Evolutionary conservation across 129 eudicot species (phyloP), one percentile per base, ranked within the genome.

Genomic region (Mikania micrantha): DNA sequence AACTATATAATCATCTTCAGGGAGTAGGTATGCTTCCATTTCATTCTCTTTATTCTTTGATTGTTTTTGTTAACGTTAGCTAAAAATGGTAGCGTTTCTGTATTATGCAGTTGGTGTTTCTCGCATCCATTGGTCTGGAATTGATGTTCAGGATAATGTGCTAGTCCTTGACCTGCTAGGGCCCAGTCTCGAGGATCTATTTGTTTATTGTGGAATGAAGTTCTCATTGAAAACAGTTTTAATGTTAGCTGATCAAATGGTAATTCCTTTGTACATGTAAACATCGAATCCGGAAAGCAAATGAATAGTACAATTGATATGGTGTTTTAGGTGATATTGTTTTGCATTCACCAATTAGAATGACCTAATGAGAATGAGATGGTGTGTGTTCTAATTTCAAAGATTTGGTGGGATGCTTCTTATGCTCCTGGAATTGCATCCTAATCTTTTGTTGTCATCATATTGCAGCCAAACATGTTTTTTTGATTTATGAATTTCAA

Each of bases 241-340:
- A 54, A 86, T 93, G 98, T 74, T 93, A 77, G 98, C 98, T 53
- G 87, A 85, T 79, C 90, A 85, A 65, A 78, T 78, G 90, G 87
- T 85, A 84, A 78, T 50, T 48, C 4, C 28, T 50, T 45, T 31
- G 57, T 40, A 4, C 3, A 21, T n/a, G n/a, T n/a, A n/a, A 22
- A 24, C 8, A 36, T 57, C 65, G 8, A 24, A 27, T 41, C 15
- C 36, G 10, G 39, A 58, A 7, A 56, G 34, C 31, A 73, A 62
- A 20, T 24, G 50, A 28, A 11, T 34, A 42, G 21, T 25, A n/a
- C 20, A 15, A 29, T 16, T 58, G 12, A 15, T 31, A 58, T 15
- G 24, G 21, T 58, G 22, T 29, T 57, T 57, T 12, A 57, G 12
- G 63, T 57, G 38, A 27, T 57, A 21, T 27, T 8, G 20, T 20